Percentiles rank a stretch among this genome's conserved stretches.
Conservation (phyloP, 2,329 filamentous ascomycete genomes). For the Diplodia scrobiculata region DNA sequence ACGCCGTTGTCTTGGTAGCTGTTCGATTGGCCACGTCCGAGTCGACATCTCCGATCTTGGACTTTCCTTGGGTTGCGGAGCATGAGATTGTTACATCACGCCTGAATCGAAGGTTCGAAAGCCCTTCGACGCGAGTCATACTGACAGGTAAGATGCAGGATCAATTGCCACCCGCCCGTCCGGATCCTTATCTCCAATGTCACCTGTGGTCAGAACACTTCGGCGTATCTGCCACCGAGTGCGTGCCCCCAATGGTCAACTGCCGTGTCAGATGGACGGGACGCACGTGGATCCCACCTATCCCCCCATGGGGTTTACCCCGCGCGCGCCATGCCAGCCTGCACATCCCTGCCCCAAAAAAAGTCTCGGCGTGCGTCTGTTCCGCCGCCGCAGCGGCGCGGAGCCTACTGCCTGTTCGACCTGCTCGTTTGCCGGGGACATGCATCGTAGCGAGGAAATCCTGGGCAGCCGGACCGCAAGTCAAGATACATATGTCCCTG, state of each 20-base stretch:
- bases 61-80: slow-evolving; percentile 1
- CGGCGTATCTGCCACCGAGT: slow-evolving; percentile 8
- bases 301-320: slow-evolving; percentile 7
- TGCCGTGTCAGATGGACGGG: background rate
- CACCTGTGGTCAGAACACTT: background rate
- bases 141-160: background rate
- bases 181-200: too few relatives aligned
- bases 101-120: slow-evolving; percentile 19
- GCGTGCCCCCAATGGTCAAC: too few relatives aligned
- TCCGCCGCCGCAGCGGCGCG: background rate
- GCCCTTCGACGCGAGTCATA: slow-evolving; percentile 25
- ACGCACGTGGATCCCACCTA: slow-evolving; percentile 8
- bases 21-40: background rate
- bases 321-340: background rate
- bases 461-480: background rate
- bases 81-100: background rate
- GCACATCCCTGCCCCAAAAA: background rate
- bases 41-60: background rate
- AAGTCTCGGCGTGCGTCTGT: background rate
- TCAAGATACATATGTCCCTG: background rate
- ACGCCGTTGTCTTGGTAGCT: background rate
- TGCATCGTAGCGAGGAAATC: background rate
- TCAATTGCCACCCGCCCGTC: background rate
- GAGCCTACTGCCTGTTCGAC: background rate
- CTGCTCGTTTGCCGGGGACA: background rate